Evolutionary conservation across 768 basidiomycete species (phyloP), one percentile per base, ranked within the genome.

Genomic region (Zangia roseola): DNA sequence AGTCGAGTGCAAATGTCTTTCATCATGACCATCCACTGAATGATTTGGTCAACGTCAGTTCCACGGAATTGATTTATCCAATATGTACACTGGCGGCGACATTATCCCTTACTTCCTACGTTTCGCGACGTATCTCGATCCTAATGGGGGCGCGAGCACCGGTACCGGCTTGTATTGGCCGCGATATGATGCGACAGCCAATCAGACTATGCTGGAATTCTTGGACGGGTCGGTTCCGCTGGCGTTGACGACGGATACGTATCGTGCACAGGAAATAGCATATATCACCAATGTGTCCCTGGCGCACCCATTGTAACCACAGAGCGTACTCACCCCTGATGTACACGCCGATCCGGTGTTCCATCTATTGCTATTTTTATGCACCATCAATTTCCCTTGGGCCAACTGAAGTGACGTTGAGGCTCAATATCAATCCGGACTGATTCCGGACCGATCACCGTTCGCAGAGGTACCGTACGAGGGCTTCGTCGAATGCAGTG

Each of bases 11-110:
- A n/a, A n/a, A n/a, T n/a, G n/a, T n/a, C n/a, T 3, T 10, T n/a
- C 9, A 5, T 10, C 26, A 9, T 20, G 8, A n/a, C 20, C 2
- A 24, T 13, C 16, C 5, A 16, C 12, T 45, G 3, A 44, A 12
- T 3, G 2, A 3, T 35, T 12, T 10, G 13, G n/a, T 9, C n/a
- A 7, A 20, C 2, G 10, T 9, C 13, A 78, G 76, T 62, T 67
- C 17, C 80, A 81, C 47, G 56, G 53, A 9, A 69, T 73, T 0
- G 77, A 82, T 52, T n/a, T 79, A 6, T 44, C 68, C 10, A 70
- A 75, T 20, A 58, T 75, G 13, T 80, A 74, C 47, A 66, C 63
- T 1, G 70, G 62, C 3, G 68, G 69, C 17, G 75, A 78, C 49
- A 61, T 80, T 56, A 59, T 73, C 6, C 56, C 79, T 73, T 60